A percentile compares a stretch with the other conserved stretches of the same genome.
These are phyloP conservation scores for Penicillium sp. DNA, from an alignment of 2,329 filamentous ascomycete genomes.

Conservation along the genomic window DNA sequence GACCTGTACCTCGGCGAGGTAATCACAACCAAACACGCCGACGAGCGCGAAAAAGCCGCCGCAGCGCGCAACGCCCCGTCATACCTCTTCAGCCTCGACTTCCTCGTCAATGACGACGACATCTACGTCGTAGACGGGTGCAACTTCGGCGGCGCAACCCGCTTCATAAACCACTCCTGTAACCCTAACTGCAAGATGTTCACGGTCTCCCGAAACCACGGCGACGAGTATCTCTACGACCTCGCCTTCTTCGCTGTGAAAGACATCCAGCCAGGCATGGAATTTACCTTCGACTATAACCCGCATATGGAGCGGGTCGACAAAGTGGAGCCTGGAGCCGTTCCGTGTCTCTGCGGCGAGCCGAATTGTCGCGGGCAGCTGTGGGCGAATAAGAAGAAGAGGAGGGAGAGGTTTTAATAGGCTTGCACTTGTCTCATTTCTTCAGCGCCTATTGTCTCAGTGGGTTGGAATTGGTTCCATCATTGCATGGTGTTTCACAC, in stretches of 20 bases:
- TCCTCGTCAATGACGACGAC: conserved; percentile 34
- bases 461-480: neutral
- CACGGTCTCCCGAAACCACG: conserved; percentile 47
- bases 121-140: conserved; percentile 51
- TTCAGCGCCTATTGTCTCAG: neutral
- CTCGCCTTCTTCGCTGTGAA: conserved; percentile 53
- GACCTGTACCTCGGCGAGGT: conserved; percentile 53
- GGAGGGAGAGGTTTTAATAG: conserved; percentile 26
- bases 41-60: conserved; percentile 42
- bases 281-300: conserved; percentile 56
- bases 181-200: conserved; percentile 53
- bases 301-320: conserved; percentile 33
- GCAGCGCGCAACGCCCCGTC: conserved; percentile 36
- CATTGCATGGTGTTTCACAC: neutral
- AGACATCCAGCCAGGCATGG: conserved; percentile 47
- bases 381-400: conserved; percentile 46
- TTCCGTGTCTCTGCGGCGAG: conserved; percentile 51
- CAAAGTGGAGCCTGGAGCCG: conserved; percentile 42
- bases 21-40: conserved; percentile 42
- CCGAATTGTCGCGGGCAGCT: conserved; percentile 49
- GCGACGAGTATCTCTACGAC: conserved; percentile 48
- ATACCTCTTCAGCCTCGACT: conserved; percentile 51
- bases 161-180: conserved; percentile 57
- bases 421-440: neutral
- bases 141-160: conserved; percentile 47